These are phyloP conservation scores for Fusarium coffeatum DNA, from an alignment of 2,329 filamentous ascomycete genomes.

Conservation along the genomic window DNA sequence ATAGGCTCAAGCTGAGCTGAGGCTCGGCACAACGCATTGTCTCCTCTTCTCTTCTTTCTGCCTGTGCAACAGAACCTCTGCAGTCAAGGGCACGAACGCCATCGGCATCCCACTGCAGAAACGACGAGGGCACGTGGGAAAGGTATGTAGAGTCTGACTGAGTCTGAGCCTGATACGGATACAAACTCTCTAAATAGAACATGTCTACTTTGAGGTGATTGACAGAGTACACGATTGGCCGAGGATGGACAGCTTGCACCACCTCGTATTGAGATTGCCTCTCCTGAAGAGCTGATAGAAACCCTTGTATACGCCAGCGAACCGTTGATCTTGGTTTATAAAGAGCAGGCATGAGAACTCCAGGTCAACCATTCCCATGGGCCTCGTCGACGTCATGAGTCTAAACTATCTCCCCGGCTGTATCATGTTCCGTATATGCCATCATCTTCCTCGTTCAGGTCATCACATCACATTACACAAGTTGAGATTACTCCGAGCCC, in stretches of 20 bases:
- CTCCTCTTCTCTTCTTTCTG: not conserved
- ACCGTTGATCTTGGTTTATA: conserved; percentile 5
- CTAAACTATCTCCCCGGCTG: not conserved
- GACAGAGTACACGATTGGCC: conserved; percentile 28
- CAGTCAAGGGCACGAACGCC: conserved; percentile 36
- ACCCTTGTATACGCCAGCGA: conserved; percentile 8
- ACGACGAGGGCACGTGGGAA: conserved; percentile 34
- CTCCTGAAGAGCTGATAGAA: conserved; percentile 13
- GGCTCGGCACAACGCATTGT: conserved; percentile 18
- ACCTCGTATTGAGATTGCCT: conserved; percentile 33
- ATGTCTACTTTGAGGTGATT: not conserved
- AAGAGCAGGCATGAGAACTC: conserved; percentile 12
- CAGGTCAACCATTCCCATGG: not conserved
- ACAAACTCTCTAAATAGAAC: conserved; percentile 35
- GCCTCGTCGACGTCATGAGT: conserved; percentile 20
- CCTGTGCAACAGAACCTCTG: conserved; percentile 29
- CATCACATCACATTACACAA: conserved; percentile 23
- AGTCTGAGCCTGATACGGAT: not conserved
- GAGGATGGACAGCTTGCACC: conserved; percentile 11
- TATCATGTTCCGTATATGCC: not conserved
- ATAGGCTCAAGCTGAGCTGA: conserved; percentile 12
- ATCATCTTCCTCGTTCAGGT: not conserved
- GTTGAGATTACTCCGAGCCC: conserved; percentile 27
- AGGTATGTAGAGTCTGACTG: conserved; percentile 24
- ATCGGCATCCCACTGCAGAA: conserved; percentile 42